Percentiles rank a stretch among this genome's conserved stretches.
These are phyloP conservation scores for Colletotrichum graminicola DNA, from an alignment of 2,329 filamentous ascomycete genomes.

Conservation along the genomic window DNA sequence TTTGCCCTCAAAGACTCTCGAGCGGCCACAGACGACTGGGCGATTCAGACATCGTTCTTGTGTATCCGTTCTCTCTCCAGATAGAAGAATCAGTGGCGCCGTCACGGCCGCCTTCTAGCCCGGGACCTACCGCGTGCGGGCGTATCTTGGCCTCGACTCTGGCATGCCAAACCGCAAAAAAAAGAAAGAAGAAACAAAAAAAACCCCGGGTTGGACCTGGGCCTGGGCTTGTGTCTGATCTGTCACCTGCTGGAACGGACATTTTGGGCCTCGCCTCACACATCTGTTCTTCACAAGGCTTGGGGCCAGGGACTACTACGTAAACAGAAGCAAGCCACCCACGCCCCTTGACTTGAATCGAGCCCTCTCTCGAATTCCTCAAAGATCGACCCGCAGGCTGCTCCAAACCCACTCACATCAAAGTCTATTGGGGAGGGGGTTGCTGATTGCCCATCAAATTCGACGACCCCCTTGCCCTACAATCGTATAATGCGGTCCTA, in stretches of 20 bases:
- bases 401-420: constrained; percentile 22
- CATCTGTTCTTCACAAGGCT: constrained; percentile 8
- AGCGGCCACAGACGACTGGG: not conserved
- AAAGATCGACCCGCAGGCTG: constrained; percentile 7
- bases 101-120: not conserved
- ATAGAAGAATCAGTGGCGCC: not conserved
- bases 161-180: not conserved
- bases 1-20: not conserved
- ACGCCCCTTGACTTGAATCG: constrained; percentile 24
- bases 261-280: constrained; percentile 15
- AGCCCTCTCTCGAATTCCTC: constrained; percentile 29
- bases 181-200: not conserved
- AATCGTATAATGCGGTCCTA: constrained; percentile 10
- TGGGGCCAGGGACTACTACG: not conserved
- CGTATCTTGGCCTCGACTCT: constrained; percentile 8
- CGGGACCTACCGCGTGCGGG: not conserved
- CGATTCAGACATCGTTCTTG: not conserved
- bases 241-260: constrained; percentile 29
- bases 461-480: constrained; percentile 14
- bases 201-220: constrained; percentile 10
- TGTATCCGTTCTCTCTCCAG: not conserved
- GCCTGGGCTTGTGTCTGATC: constrained; percentile 1
- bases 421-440: constrained; percentile 2
- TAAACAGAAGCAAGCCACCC: constrained; percentile 1
- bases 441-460: constrained; percentile 23